phyloP scores from a whole-genome alignment of 805 yeast species.

The Jamesozyma gamospora region DNA sequence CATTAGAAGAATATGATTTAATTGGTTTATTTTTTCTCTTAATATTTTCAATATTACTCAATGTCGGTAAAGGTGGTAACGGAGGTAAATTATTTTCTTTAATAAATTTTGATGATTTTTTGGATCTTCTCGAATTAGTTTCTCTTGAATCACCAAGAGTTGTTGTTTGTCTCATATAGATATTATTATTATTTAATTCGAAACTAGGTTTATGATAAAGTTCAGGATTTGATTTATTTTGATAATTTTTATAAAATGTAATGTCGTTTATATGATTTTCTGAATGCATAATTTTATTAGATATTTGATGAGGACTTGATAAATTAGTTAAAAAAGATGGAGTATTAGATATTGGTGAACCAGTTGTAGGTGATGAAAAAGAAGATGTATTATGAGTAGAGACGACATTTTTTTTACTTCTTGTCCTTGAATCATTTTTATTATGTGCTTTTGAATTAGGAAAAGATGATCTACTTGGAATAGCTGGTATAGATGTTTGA shows the following conservation, averaged over 20 bases:
- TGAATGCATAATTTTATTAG: neutral
- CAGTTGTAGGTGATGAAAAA: neutral
- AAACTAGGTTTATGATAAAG: neutral
- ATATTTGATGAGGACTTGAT: slow-evolving; percentile 1
- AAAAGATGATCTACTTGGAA: slow-evolving; percentile 1
- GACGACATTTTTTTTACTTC: neutral
- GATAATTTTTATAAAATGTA: slow-evolving; percentile 1
- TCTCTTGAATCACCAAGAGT: neutral
- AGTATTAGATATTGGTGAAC: neutral
- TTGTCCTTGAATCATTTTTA: neutral
- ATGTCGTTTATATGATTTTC: neutral
- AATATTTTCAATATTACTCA: slow-evolving; percentile 1
- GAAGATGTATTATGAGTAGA: neutral
- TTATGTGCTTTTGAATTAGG: neutral
- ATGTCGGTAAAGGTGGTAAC: slow-evolving; percentile 21
- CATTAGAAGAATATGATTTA: slow-evolving; percentile 24
- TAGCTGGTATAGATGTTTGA: neutral
- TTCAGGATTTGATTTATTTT: slow-evolving; percentile 3
- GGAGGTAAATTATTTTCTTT: slow-evolving; percentile 1
- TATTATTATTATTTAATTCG: neutral
- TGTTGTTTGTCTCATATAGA: neutral
- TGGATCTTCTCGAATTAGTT: neutral
- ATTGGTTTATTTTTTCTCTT: slow-evolving; percentile 6
- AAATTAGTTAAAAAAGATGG: slow-evolving; percentile 1
- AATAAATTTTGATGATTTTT: neutral